Evolutionary conservation across 345 rosid species (phyloP).

Genomic region (Gynandropsis gynandra): DNA sequence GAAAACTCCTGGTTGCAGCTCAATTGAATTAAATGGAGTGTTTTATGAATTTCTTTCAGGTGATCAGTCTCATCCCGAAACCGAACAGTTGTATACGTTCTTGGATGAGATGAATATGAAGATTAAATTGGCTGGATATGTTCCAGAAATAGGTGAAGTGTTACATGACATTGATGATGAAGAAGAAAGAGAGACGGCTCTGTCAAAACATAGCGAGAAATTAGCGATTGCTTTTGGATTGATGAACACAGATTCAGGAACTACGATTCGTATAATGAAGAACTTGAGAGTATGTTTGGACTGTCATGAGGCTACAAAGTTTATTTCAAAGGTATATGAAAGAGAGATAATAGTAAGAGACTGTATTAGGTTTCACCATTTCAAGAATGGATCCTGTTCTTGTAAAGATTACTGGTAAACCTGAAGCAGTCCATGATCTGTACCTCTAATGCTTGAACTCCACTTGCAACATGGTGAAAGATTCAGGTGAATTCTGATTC

Average conservation of each 20-base stretch:
- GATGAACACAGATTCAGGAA: conserved; percentile 25
- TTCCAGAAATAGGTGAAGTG: conserved; percentile 28
- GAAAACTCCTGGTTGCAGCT: conserved; percentile 23
- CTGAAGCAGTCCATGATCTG: not conserved
- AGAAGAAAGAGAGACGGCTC: conserved; percentile 29
- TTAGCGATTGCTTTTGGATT: conserved; percentile 33
- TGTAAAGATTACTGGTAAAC: conserved; percentile 33
- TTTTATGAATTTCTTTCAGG: conserved; percentile 27
- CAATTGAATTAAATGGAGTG: conserved; percentile 23
- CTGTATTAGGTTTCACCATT: conserved; percentile 32
- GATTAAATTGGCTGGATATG: conserved; percentile 29
- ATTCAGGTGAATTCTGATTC: too few relatives aligned
- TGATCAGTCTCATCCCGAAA: conserved; percentile 27
- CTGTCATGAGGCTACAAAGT: conserved; percentile 27
- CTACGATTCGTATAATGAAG: conserved; percentile 31
- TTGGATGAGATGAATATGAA: conserved; percentile 28
- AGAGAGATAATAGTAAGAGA: conserved; percentile 35
- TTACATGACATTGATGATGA: conserved; percentile 32
- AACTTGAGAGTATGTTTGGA: conserved; percentile 23
- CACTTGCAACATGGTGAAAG: too few relatives aligned
- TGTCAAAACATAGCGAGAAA: conserved; percentile 31
- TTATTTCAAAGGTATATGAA: conserved; percentile 29
- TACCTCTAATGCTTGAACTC: too few relatives aligned
- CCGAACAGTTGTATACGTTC: conserved; percentile 22
- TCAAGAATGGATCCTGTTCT: conserved; percentile 30